These are phyloP conservation scores for Martiniozyma abietophila DNA, from an alignment of 805 yeast genomes.

Conservation along the genomic window DNA sequence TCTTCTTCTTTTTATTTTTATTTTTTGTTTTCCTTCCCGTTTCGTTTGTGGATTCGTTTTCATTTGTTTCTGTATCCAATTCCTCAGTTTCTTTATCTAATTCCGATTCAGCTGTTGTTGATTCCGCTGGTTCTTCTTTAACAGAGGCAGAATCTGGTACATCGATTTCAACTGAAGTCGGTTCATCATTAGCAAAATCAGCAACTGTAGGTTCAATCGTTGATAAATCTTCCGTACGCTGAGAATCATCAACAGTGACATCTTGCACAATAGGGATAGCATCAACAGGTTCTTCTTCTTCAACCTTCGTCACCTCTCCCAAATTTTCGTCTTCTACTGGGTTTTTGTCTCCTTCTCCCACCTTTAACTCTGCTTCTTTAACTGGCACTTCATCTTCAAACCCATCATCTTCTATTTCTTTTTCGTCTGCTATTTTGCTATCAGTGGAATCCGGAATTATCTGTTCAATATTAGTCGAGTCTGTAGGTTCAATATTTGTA, in stretches of 20 bases:
- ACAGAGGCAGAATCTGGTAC: constrained; percentile 8
- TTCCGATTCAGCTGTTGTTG: constrained; percentile 1
- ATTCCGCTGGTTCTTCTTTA: constrained; percentile 6
- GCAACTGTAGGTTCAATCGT: constrained; percentile 1
- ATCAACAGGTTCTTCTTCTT: constrained; percentile 1
- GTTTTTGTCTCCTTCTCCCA: neutral
- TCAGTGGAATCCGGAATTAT: too few relatives aligned
- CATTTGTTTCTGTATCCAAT: constrained; percentile 5
- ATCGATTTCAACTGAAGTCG: constrained; percentile 7
- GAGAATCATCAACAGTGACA: constrained; percentile 2
- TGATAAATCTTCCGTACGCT: too few relatives aligned
- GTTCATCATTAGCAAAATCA: neutral
- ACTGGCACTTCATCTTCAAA: constrained; percentile 11
- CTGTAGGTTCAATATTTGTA: constrained; percentile 7
- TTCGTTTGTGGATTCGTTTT: neutral
- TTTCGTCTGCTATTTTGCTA: too few relatives aligned
- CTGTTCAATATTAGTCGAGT: too few relatives aligned
- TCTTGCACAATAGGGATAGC: constrained; percentile 1
- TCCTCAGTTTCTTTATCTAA: neutral
- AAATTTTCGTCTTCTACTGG: neutral
- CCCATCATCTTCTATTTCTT: too few relatives aligned
- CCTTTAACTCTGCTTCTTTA: constrained; percentile 13
- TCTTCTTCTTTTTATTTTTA: constrained; percentile 27
- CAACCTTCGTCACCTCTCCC: constrained; percentile 1
- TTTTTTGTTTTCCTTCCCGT: constrained; percentile 8